A percentile compares a stretch with the other conserved stretches of the same genome.
phyloP scores from a whole-genome alignment of 176 grass and related monocot genomes.

The Rhynchospora tenuis region DNA sequence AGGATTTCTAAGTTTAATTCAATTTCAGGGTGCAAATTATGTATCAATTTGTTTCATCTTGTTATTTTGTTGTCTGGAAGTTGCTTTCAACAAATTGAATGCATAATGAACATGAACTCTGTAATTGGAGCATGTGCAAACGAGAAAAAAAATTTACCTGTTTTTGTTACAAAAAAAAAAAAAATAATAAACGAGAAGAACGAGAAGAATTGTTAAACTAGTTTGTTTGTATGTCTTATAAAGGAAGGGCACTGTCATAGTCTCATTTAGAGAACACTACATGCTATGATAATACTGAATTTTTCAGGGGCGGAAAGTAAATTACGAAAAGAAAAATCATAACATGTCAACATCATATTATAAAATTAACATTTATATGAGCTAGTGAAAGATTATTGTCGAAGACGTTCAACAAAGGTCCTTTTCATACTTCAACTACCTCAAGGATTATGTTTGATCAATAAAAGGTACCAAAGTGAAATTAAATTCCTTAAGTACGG shows the following conservation, averaged over 20 bases:
- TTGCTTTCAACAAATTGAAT: too few species aligned
- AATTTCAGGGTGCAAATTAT: neutral
- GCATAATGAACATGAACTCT: neutral
- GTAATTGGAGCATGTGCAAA: neutral
- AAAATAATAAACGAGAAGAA: neutral
- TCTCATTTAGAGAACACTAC: too few species aligned
- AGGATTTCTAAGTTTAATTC: constrained; percentile 2
- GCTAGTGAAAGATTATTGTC: neutral
- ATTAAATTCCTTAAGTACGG: neutral
- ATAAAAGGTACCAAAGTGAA: neutral
- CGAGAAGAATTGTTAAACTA: too few species aligned
- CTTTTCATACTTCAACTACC: neutral
- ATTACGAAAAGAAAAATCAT: neutral
- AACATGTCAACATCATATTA: neutral
- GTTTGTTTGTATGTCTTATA: too few species aligned
- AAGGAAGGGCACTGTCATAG: too few species aligned
- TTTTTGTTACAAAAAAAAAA: neutral
- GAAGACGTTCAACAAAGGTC: neutral
- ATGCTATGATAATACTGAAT: neutral
- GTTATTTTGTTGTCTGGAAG: neutral
- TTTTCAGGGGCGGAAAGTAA: neutral
- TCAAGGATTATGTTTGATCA: neutral
- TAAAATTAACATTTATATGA: neutral
- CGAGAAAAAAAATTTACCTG: neutral
- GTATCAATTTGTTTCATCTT: neutral